Base-by-base conservation (phyloP, 106 monocot species). In the Phalaenopsis aphrodite region DNA sequence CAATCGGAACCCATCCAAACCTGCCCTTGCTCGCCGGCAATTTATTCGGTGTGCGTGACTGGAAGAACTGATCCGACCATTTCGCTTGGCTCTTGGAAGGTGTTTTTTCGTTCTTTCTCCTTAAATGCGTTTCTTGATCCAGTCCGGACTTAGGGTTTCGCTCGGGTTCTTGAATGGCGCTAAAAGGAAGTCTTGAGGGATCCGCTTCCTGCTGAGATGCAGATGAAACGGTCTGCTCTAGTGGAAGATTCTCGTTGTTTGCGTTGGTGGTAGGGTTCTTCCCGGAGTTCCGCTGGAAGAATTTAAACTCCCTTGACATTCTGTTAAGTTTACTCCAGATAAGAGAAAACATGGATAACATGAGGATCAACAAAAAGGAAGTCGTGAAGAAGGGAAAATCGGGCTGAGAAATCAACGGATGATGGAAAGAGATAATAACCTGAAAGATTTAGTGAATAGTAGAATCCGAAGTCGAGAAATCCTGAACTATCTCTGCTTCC, bases 21-120 rank as follows among this genome's bases (percentile, higher is more conserved):
- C 90, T 83, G 71, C 78, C 81, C 79, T 86, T 79, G 1, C 75
- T 66, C 8, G 77, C 67, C 37, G 82, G 65, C 8, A 79, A 67
- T 72, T 92, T 94, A 52, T 98, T 94, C 8, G 97, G 97, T 39
- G 94, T 98, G 79, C 88, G 84, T 61, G 92, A 84, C 58, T 75
- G 75, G 42, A 58, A 64, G 8, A 75, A 42, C 16, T 75, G 43
- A 72, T 86, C 88, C 2, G 42, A 75, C 2, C 61, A 79, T 75
- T 74, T 85, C 37, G 37, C 8, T 39, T 84, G 81, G 78, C 68
- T 75, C 80, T 88, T 94, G 3, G 84, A 86, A 14, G 88, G 94
- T 23, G 94, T 92, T 65, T 87, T 86, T 80, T 85, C 87, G 14
- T 79, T n/a, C 82, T 87, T 89, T 48, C 80, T 81, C 72, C 56